Base-by-base conservation (phyloP, 352 stramenopile species). In the Pythium apleroticum region DNA sequence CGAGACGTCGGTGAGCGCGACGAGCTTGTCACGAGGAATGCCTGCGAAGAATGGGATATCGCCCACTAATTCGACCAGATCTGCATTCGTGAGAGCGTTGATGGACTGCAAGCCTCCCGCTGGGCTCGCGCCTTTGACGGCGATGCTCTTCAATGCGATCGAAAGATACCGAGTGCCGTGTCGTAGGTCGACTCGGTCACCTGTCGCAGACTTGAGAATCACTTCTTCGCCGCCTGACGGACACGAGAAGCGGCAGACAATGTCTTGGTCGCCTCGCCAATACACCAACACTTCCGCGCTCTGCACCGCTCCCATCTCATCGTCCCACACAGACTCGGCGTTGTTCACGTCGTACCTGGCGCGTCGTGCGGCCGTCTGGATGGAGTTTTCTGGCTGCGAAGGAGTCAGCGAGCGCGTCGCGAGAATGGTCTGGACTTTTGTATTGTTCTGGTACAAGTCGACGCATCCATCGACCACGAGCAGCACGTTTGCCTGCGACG, bases 1-100 rank as follows among this genome's bases (percentile, higher is more conserved):
- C 3, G 84, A 90, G 60, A 93, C 71, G 48, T 93, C 84, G 1
- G 84, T 90, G 30, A 93, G 71, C 7, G 79, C 46, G 9, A 70
- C 62, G 19, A 93, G 76, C 54, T 90, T 83, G 24, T 84, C 81
- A 20, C 74, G 76, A 1, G 82, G 78, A 33, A 93, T 73, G 37
- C 73, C 76, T 2, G 78, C 67, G 46, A 93, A 93, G 63, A 93
- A 93, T 24, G 84, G 82, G 14, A 93, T 89, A n/a, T 71, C 75
- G 0, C 74, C 64, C 1, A 93, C 63, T 0, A 91, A 55, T 14
- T 81, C 80, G 12, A 91, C 74, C 31, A 90, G 70, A 54, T 93
- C 82, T 27, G 77, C 69, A 53, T 90, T 93, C 22, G 80, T 90
- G 8, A 91, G 63, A 4, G 77, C 80, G 49, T 86, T 91, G 25